Percentiles rank a stretch among this genome's conserved stretches.
phyloP scores from a whole-genome alignment of 164 flowering plant species.

The Tetrastigma voinierianum region DNA sequence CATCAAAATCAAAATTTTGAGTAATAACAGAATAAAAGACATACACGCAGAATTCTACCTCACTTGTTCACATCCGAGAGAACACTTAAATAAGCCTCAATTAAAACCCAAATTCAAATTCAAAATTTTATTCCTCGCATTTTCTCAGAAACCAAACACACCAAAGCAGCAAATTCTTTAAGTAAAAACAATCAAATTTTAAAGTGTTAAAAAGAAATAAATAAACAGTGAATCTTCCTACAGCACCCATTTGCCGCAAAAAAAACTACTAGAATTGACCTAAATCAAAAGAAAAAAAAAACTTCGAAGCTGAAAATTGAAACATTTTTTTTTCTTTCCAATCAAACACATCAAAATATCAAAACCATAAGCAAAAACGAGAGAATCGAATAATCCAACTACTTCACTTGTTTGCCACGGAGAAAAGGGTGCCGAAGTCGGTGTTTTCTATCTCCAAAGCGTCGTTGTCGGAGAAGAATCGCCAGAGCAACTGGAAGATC shows the following conservation, averaged over 20 bases:
- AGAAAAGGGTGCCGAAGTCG: slow-evolving; percentile 53
- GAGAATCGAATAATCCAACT: neutral
- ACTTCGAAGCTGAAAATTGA: too few relatives aligned
- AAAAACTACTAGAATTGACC: too few relatives aligned
- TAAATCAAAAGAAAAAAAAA: too few relatives aligned
- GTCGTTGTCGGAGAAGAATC: slow-evolving; percentile 61
- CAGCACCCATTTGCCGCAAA: too few relatives aligned
- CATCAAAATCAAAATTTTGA: too few relatives aligned
- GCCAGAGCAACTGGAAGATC: slow-evolving; percentile 42
- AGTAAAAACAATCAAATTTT: too few relatives aligned
- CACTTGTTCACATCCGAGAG: neutral
- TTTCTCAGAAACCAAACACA: slow-evolving; percentile 1
- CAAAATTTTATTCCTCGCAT: neutral
- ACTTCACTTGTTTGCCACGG: slow-evolving; percentile 61
- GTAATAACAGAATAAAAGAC: too few relatives aligned
- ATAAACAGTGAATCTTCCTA: neutral
- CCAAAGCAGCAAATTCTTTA: neutral
- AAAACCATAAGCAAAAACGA: neutral
- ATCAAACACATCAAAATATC: too few relatives aligned
- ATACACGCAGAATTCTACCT: too few relatives aligned
- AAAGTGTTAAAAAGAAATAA: too few relatives aligned
- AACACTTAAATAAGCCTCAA: too few relatives aligned
- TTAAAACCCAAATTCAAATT: neutral
- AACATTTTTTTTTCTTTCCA: too few relatives aligned
- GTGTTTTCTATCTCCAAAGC: slow-evolving; percentile 44